These are phyloP conservation scores for Paxillus ammoniavirescens DNA, from an alignment of 768 basidiomycete species.

Conservation along the genomic window DNA sequence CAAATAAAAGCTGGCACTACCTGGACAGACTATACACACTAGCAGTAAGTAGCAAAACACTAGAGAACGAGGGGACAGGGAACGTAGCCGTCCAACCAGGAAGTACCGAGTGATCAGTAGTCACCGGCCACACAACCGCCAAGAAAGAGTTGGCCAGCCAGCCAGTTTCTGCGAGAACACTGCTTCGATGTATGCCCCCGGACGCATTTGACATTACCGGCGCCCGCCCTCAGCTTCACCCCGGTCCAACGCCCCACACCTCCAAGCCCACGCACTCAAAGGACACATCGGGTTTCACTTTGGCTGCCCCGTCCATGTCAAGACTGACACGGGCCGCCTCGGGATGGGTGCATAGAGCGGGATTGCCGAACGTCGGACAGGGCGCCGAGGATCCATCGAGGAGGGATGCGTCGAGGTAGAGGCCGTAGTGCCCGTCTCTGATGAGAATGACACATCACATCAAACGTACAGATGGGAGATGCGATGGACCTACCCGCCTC, in stretches of 20 bases:
- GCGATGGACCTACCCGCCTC: constrained; percentile 72
- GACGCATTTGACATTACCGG: too few species aligned
- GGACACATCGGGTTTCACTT: constrained; percentile 42
- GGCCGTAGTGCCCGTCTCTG: constrained; percentile 84
- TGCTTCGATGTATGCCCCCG: too few species aligned
- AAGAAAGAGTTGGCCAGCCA: too few species aligned
- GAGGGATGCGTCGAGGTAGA: constrained; percentile 83
- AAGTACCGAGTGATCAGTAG: too few species aligned
- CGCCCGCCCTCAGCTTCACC: background rate
- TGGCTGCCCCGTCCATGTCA: constrained; percentile 21
- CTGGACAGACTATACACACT: too few species aligned
- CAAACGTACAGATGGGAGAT: background rate
- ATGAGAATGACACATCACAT: background rate
- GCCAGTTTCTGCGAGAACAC: too few species aligned
- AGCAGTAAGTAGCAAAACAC: too few species aligned
- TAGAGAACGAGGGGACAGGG: too few species aligned
- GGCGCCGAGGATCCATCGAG: constrained; percentile 80
- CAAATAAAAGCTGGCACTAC: too few species aligned
- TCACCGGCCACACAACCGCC: too few species aligned
- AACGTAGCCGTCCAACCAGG: too few species aligned
- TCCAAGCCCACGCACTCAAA: constrained; percentile 94
- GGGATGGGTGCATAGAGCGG: constrained; percentile 63
- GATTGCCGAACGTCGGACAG: constrained; percentile 88
- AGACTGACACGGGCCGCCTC: background rate
- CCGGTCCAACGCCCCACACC: constrained; percentile 77